These are phyloP conservation scores for Mortierella polycephala DNA, from an alignment of 371 early-diverging fungal genomes.

Conservation along the genomic window DNA sequence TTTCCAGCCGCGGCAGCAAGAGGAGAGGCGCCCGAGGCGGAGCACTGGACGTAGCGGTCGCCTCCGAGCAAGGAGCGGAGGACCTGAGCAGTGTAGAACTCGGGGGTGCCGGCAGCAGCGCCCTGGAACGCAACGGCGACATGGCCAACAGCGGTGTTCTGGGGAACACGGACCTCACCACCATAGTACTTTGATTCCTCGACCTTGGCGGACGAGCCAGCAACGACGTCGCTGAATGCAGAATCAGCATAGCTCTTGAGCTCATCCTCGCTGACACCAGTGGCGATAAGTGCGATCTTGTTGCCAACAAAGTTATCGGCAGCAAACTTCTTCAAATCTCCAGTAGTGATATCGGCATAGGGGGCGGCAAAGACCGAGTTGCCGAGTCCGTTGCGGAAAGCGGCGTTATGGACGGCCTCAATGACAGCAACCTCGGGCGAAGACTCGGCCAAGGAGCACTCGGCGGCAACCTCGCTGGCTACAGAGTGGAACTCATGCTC, in stretches of 20 bases:
- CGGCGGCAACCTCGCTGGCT: constrained; percentile 71
- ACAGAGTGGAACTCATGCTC: constrained; percentile 90
- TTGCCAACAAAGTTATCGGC: constrained; percentile 74
- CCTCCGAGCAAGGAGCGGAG: constrained; percentile 88
- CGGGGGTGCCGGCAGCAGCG: constrained; percentile 72
- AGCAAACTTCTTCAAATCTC: constrained; percentile 80
- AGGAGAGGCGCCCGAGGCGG: constrained; percentile 72
- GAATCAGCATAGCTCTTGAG: constrained; percentile 60
- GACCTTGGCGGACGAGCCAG: constrained; percentile 60
- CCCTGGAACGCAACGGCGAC: constrained; percentile 87
- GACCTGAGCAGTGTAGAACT: constrained; percentile 80
- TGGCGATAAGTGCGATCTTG: constrained; percentile 87
- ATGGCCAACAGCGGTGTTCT: constrained; percentile 59
- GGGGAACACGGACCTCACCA: constrained; percentile 81
- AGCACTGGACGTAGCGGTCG: constrained; percentile 80
- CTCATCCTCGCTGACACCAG: constrained; percentile 81
- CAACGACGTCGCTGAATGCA: constrained; percentile 61
- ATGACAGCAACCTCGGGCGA: constrained; percentile 75
- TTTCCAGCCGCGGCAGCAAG: constrained; percentile 76
- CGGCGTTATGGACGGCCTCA: constrained; percentile 88
- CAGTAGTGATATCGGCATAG: constrained; percentile 64
- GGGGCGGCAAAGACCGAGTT: constrained; percentile 90
- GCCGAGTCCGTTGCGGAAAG: constrained; percentile 95
- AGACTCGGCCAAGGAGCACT: constrained; percentile 74
- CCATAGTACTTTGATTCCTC: constrained; percentile 80